phyloP scores from a whole-genome alignment of 306 rosid genomes.

The Cucurbita ficifolia region DNA sequence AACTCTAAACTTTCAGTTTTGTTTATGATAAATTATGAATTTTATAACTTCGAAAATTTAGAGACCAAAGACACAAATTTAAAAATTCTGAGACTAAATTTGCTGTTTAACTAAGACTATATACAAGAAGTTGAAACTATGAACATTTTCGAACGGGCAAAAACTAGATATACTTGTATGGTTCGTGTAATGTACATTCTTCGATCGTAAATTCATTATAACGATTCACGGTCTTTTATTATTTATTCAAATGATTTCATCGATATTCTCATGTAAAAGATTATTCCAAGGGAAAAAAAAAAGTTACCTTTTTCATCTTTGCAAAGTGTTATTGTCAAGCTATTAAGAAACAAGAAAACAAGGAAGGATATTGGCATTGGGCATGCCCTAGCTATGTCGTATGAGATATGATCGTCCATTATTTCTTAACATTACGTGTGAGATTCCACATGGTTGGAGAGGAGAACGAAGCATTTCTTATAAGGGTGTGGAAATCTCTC shows the following conservation, averaged over 20 bases:
- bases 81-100: too few relatives aligned
- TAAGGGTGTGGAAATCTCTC: too few relatives aligned
- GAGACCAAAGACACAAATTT: too few relatives aligned
- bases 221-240: neutral
- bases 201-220: too few relatives aligned
- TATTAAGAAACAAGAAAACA: neutral
- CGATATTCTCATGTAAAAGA: neutral
- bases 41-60: too few relatives aligned
- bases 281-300: neutral
- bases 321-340: slow-evolving; percentile 4
- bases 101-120: too few relatives aligned
- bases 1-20: too few relatives aligned
- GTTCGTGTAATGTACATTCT: too few relatives aligned
- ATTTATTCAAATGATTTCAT: neutral
- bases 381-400: neutral
- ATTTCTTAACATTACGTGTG: neutral
- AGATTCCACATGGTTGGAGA: too few relatives aligned
- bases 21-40: too few relatives aligned
- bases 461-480: too few relatives aligned
- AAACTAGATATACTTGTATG: too few relatives aligned
- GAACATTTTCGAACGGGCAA: neutral
- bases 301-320: neutral
- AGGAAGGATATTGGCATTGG: neutral
- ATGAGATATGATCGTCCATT: neutral
- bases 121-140: neutral